A percentile compares a stretch with the other conserved stretches of the same genome.
phyloP scores from a whole-genome alignment of 1,284 basidiomycete genomes.

The Ganoderma meredithae region DNA sequence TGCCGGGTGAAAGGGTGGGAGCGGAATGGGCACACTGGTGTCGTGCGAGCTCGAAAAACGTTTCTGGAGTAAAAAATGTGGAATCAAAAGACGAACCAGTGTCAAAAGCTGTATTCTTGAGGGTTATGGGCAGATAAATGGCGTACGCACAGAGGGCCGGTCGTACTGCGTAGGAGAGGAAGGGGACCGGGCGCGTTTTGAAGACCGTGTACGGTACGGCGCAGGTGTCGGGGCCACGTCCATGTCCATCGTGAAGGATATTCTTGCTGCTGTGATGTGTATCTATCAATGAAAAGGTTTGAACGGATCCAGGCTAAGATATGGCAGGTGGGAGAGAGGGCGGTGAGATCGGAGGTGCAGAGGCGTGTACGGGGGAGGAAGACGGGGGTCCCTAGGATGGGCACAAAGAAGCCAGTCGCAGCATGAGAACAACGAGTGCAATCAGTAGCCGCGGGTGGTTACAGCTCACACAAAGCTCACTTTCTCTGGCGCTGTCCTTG shows the following conservation, averaged over 20 bases:
- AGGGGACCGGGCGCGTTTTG: constrained; percentile 67
- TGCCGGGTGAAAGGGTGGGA: constrained; percentile 21
- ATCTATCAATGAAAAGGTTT: neutral
- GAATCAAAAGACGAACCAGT: neutral
- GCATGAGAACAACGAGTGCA: neutral
- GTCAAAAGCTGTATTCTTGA: neutral
- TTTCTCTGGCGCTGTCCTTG: neutral
- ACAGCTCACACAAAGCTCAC: neutral
- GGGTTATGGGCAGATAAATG: neutral
- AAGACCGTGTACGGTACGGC: constrained; percentile 45
- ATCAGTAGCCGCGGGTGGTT: neutral
- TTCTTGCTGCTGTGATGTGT: neutral
- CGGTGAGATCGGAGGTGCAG: neutral
- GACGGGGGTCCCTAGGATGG: neutral
- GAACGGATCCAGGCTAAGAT: neutral
- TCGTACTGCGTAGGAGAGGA: constrained; percentile 51
- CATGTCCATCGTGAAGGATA: constrained; percentile 40
- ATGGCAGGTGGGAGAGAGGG: neutral
- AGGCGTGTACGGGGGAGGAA: neutral
- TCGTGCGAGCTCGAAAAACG: constrained; percentile 53
- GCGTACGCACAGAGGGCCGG: constrained; percentile 57
- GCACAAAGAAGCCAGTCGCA: neutral
- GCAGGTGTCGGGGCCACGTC: constrained; percentile 49
- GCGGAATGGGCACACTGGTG: constrained; percentile 37
- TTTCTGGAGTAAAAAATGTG: constrained; percentile 51